phyloP scores from a whole-genome alignment of 2,329 filamentous ascomycete genomes.

The Ceratocystis lukuohia region DNA sequence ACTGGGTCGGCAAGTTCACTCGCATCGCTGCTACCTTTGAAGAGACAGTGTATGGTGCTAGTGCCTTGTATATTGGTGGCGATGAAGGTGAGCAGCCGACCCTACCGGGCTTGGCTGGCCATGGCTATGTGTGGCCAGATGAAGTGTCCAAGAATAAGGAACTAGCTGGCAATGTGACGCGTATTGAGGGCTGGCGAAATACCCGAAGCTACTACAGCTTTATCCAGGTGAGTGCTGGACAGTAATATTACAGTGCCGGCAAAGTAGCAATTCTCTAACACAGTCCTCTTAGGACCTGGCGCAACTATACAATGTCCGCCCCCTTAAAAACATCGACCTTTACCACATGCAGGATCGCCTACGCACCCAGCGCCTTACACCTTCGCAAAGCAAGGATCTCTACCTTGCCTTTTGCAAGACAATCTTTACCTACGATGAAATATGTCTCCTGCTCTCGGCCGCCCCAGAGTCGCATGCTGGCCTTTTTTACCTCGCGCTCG shows the following conservation, averaged over 20 bases:
- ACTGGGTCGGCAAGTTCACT: constrained; percentile 90
- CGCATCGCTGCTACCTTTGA: constrained; percentile 88
- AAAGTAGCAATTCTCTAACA: not conserved
- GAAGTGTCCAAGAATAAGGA: constrained; percentile 69
- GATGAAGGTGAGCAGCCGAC: constrained; percentile 52
- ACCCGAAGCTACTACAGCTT: constrained; percentile 93
- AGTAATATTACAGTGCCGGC: constrained; percentile 22
- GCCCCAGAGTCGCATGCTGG: constrained; percentile 77
- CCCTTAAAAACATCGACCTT: constrained; percentile 70
- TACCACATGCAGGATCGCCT: constrained; percentile 88
- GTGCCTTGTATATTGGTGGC: constrained; percentile 71
- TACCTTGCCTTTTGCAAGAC: constrained; percentile 68
- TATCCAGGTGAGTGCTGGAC: constrained; percentile 49
- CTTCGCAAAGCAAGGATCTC: constrained; percentile 65
- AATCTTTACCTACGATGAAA: constrained; percentile 69
- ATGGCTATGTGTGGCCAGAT: constrained; percentile 91
- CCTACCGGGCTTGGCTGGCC: constrained; percentile 51
- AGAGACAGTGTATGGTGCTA: constrained; percentile 87
- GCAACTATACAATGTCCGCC: constrained; percentile 48
- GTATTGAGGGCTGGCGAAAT: constrained; percentile 94
- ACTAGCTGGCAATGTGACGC: constrained; percentile 76
- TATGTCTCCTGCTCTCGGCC: constrained; percentile 69
- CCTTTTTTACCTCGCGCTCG: constrained; percentile 80
- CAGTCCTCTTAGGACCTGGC: constrained; percentile 43
- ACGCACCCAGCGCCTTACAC: constrained; percentile 63